phyloP scores from a whole-genome alignment of 345 rosid genomes.

The Euclidium syriacum region DNA sequence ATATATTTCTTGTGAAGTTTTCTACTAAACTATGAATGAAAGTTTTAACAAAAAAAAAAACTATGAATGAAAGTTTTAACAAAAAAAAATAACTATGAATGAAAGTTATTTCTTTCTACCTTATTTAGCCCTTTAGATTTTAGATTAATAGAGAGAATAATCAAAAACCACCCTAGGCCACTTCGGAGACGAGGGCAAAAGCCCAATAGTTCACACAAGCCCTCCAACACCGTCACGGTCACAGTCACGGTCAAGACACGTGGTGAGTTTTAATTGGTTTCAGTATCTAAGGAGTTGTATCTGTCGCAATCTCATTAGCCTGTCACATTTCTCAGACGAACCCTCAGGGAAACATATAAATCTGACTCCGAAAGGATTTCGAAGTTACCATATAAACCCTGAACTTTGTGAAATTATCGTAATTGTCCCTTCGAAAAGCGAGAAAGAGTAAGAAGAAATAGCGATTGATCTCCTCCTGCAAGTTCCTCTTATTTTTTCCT shows the following conservation, averaged over 20 bases:
- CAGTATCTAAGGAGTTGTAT: neutral
- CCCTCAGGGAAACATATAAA: conserved; percentile 7
- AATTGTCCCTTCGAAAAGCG: conserved; percentile 25
- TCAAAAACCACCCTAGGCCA: neutral
- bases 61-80: too few species aligned
- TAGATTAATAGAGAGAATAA: neutral
- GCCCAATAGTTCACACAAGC: neutral
- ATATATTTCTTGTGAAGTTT: too few species aligned
- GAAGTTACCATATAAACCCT: conserved; percentile 20
- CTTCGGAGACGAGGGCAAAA: neutral
- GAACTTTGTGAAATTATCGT: conserved; percentile 15
- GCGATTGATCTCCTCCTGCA: conserved; percentile 24
- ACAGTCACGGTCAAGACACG: neutral
- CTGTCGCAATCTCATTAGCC: conserved; percentile 36
- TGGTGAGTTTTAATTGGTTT: neutral
- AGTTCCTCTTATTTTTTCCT: conserved; percentile 24
- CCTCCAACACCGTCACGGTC: conserved; percentile 3
- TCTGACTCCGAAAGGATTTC: neutral
- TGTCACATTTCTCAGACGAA: neutral
- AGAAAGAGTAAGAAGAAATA: conserved; percentile 23
- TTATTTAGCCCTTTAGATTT: neutral
- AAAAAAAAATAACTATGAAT: too few species aligned
- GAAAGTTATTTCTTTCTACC: neutral
- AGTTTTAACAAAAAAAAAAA: too few species aligned
- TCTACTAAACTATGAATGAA: too few species aligned